Evolutionary conservation across 305 asterid species (phyloP).

Genomic region (Lippia alba): DNA sequence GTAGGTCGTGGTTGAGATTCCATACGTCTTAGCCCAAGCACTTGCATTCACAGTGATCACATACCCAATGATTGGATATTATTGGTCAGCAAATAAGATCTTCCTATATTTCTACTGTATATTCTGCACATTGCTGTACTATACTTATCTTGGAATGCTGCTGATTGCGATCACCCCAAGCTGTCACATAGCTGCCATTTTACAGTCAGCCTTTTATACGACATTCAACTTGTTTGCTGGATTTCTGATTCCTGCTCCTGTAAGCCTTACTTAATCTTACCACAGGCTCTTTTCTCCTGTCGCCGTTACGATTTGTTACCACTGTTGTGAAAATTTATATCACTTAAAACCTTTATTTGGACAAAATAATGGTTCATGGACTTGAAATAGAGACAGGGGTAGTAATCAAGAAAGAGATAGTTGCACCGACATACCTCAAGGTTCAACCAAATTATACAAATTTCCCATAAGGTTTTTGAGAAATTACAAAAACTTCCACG

Average conservation of each 20-base stretch:
- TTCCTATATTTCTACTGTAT: conserved; percentile 59
- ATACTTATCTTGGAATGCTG: conserved; percentile 63
- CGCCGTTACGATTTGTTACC: too few relatives aligned
- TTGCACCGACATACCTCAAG: too few relatives aligned
- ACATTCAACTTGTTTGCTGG: conserved; percentile 61
- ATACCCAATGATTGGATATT: conserved; percentile 72
- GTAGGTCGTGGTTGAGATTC: conserved; percentile 62
- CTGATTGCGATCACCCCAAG: conserved; percentile 66
- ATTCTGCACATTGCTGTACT: conserved; percentile 61
- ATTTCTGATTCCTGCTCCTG: conserved; percentile 60
- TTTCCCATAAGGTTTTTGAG: too few relatives aligned
- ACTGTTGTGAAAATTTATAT: too few relatives aligned
- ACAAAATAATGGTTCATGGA: too few relatives aligned
- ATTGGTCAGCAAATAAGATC: conserved; percentile 58
- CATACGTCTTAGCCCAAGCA: conserved; percentile 55
- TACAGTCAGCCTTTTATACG: conserved; percentile 56
- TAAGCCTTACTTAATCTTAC: conserved; percentile 34
- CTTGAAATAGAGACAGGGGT: too few relatives aligned
- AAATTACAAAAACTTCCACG: too few relatives aligned
- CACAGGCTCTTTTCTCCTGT: too few relatives aligned
- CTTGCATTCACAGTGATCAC: conserved; percentile 54
- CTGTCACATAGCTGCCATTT: conserved; percentile 61
- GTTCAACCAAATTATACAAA: too few relatives aligned
- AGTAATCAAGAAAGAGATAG: too few relatives aligned
- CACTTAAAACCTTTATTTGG: too few relatives aligned